Evolutionary conservation across 768 basidiomycete species (phyloP).

Genomic region (Leucocoprinus leucothites): DNA sequence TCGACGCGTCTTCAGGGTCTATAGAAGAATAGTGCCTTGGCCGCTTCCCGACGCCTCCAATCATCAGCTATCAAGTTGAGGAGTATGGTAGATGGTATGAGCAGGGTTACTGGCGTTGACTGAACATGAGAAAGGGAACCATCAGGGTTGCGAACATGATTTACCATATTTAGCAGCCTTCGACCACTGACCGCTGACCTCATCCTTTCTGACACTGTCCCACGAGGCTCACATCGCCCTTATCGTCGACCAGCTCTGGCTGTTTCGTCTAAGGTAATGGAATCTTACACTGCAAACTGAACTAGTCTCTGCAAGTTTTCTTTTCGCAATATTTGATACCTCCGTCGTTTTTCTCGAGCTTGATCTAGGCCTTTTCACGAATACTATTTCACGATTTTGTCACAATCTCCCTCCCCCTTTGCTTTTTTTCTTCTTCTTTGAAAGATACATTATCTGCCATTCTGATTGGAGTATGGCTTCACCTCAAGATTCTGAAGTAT

Average conservation of each 20-base stretch:
- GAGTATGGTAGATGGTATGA: background rate
- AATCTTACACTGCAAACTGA: background rate
- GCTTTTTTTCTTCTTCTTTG: no score
- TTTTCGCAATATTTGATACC: no score
- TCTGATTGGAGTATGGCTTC: no score
- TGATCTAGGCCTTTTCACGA: no score
- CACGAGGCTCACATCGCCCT: conserved; percentile 1
- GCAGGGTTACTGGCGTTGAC: no score
- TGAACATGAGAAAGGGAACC: background rate
- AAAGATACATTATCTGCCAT: no score
- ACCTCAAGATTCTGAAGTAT: conserved; percentile 15
- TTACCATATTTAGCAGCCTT: conserved; percentile 8
- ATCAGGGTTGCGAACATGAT: background rate
- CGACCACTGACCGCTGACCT: background rate
- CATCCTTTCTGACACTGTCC: background rate
- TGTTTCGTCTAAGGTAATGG: background rate
- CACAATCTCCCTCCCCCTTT: no score
- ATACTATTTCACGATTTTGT: no score
- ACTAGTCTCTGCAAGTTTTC: no score
- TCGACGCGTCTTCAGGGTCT: no score
- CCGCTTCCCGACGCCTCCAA: background rate
- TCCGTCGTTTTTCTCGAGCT: no score
- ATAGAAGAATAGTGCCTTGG: background rate
- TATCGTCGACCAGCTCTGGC: background rate
- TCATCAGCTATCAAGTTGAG: background rate